Base-by-base conservation (phyloP, 2,329 filamentous ascomycete genomes). In the Phialemoniopsis sp. region DNA sequence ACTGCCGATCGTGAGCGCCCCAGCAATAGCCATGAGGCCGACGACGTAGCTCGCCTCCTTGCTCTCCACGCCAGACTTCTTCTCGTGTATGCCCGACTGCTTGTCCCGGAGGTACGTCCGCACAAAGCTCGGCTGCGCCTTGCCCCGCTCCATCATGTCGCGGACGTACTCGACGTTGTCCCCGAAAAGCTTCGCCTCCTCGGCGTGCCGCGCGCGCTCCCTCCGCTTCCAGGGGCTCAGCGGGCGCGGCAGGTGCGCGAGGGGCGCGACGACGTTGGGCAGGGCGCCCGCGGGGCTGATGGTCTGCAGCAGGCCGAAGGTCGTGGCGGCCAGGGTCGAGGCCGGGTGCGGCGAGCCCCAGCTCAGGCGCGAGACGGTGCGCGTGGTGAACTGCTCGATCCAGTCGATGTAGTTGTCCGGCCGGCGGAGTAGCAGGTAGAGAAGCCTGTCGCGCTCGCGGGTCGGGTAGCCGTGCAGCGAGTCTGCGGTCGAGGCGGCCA, bases 21-120 rank as follows among this genome's bases (percentile, higher is more conserved):
- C 67, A 2, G 67, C 67, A 38, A 71, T 70, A 14, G 68, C 68
- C 65, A 72, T 70, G 51, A 70, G 58, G 2, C 68, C 68, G 9
- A 72, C 66, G 0, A 69, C 63, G 39, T 69, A 63, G 17, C 58
- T 62, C 2, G 64, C 67, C 2, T 55, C 48, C 9, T 58, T 52
- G 5, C 43, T 36, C 32, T 57, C 55, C 17, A 50, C 54, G 5
- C 46, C 48, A 17, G 43, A 36, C 29, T 50, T 50, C 12, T 34
- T 44, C 29, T 53, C 47, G 1, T 54, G 37, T n/a, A n/a, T n/a
- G n/a, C n/a, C n/a, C n/a, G n/a, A n/a, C n/a, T n/a, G n/a, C n/a
- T n/a, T n/a, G 17, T 46, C 54, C 37, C 58, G 55, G 26, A 71
- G 50, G 40, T 67, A 71, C 3, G 63, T 67, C 17, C 55, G 55